Percentiles rank a stretch among this genome's conserved stretches.
Evolutionary conservation across 495 filamentous ascomycete genomes (phyloP).

Genomic region (Choiromyces venosus): DNA sequence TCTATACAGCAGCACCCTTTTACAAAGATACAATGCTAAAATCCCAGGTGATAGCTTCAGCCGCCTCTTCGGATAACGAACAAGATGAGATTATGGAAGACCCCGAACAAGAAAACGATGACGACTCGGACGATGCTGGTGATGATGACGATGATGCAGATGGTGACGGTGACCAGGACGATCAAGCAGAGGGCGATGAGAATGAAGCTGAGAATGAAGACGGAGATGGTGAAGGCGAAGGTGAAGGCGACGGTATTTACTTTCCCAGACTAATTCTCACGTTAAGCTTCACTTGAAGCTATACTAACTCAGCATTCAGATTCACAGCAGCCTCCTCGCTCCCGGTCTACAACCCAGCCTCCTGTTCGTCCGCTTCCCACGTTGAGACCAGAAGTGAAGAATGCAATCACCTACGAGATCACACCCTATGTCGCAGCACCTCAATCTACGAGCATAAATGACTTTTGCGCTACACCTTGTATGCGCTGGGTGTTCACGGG

Average conservation of each 20-base stretch:
- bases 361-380: constrained; percentile 54
- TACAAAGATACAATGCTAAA: not conserved
- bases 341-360: constrained; percentile 44
- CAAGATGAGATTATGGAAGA: constrained; percentile 65
- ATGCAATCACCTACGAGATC: constrained; percentile 87
- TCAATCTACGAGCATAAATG: constrained; percentile 92
- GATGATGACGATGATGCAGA: constrained; percentile 37
- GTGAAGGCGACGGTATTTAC: constrained; percentile 49
- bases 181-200: constrained; percentile 43
- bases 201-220: constrained; percentile 57
- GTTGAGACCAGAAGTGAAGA: constrained; percentile 72
- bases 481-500: constrained; percentile 94
- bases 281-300: constrained; percentile 41
- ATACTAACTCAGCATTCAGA: constrained; percentile 37
- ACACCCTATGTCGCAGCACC: constrained; percentile 94
- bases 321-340: constrained; percentile 48
- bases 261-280: constrained; percentile 58
- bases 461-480: constrained; percentile 84
- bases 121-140: constrained; percentile 50
- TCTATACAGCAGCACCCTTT: not conserved
- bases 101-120: constrained; percentile 52
- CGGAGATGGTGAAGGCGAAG: constrained; percentile 56
- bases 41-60: constrained; percentile 17
- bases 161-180: constrained; percentile 40
- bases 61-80: constrained; percentile 64